A percentile compares a stretch with the other conserved stretches of the same genome.
Conservation (phyloP, 257 asterid genomes). For the Sherardia arvensis region DNA sequence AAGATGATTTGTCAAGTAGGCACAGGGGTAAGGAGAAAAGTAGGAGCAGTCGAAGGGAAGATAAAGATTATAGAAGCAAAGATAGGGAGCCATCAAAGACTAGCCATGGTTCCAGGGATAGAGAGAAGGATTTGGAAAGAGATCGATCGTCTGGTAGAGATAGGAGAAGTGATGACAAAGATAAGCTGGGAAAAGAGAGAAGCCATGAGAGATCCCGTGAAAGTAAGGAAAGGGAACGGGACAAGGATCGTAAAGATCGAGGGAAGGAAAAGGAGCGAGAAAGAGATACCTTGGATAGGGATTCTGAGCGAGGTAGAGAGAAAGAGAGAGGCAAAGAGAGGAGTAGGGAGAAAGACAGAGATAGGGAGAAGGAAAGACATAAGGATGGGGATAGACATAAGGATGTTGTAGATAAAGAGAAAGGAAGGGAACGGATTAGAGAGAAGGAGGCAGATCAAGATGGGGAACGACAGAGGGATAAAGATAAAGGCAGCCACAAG, state of each 20-base stretch:
- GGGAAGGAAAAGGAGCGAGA: conserved; percentile 43
- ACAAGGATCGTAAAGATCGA: conserved; percentile 50
- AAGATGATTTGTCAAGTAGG: conserved; percentile 39
- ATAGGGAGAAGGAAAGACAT: conserved; percentile 48
- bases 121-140: conserved; percentile 43
- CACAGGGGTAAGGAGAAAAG: conserved; percentile 56
- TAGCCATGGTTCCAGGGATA: conserved; percentile 31
- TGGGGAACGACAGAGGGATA: conserved; percentile 52
- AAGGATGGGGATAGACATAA: conserved; percentile 42
- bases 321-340: conserved; percentile 49
- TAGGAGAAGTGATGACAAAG: conserved; percentile 64
- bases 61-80: conserved; percentile 57
- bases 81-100: conserved; percentile 51
- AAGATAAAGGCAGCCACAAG: conserved; percentile 44
- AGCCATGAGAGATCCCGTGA: conserved; percentile 41
- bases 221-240: conserved; percentile 54
- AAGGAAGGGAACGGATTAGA: conserved; percentile 50
- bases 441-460: conserved; percentile 58
- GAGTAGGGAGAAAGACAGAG: conserved; percentile 53
- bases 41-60: conserved; percentile 52
- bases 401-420: conserved; percentile 50
- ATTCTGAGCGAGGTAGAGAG: conserved; percentile 41
- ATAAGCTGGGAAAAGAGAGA: conserved; percentile 49
- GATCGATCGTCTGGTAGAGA: conserved; percentile 39
- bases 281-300: conserved; percentile 30